These are phyloP conservation scores for Leptomonas pyrrhocoris DNA, from an alignment of 208 protist species.

Conservation along the genomic window DNA sequence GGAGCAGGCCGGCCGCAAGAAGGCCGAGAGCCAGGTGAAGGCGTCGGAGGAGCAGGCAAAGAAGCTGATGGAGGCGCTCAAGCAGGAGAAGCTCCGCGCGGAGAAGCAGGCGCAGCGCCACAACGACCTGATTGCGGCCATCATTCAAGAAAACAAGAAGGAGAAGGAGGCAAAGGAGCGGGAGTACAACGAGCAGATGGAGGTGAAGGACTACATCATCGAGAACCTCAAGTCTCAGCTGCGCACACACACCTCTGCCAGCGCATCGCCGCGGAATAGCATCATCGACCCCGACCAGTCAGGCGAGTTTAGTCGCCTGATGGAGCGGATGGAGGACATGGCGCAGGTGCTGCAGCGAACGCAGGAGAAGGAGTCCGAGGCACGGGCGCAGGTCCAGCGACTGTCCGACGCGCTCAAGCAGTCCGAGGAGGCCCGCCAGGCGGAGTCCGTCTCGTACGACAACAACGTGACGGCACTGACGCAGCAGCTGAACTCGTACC, in stretches of 20 bases:
- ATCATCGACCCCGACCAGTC: conserved; percentile 47
- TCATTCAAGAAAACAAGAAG: conserved; percentile 85
- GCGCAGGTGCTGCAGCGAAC: conserved; percentile 64
- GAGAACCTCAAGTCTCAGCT: conserved; percentile 75
- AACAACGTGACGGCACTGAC: conserved; percentile 66
- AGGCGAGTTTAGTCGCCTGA: conserved; percentile 69
- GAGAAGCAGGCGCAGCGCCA: conserved; percentile 70
- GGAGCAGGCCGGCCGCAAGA: conserved; percentile 49
- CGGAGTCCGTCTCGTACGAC: conserved; percentile 72
- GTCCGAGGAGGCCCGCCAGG: conserved; percentile 68
- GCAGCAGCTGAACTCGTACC: conserved; percentile 65
- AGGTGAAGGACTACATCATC: conserved; percentile 82
- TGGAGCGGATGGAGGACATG: conserved; percentile 84
- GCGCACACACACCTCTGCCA: conserved; percentile 49
- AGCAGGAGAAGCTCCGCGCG: conserved; percentile 60
- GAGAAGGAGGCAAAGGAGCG: conserved; percentile 88
- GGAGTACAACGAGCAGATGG: conserved; percentile 79
- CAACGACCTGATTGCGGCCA: conserved; percentile 83
- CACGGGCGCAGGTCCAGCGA: conserved; percentile 56
- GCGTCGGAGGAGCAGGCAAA: conserved; percentile 56
- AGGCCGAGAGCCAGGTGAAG: conserved; percentile 41
- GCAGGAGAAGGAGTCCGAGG: conserved; percentile 74
- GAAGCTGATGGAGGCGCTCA: conserved; percentile 61
- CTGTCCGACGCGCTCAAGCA: conserved; percentile 66
- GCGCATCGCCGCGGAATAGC: conserved; percentile 35